Evolutionary conservation across 208 protist species (phyloP).

Genomic region (Phytomonas francai): DNA sequence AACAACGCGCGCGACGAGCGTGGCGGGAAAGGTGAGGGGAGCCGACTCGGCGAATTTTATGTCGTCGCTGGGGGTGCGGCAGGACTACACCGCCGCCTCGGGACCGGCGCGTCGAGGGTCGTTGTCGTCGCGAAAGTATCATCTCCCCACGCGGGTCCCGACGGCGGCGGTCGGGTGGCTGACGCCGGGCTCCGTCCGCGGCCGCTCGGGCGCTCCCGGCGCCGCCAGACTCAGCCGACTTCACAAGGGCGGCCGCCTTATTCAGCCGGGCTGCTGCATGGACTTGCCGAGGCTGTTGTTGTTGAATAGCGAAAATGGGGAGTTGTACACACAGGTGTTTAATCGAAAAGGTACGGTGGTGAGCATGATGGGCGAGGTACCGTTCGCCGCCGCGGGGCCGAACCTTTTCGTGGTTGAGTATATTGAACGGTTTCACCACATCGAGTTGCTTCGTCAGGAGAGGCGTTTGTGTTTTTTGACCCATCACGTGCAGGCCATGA

Average conservation of each 20-base stretch:
- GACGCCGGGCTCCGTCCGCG: slow-evolving; percentile 4
- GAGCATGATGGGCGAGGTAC: slow-evolving; percentile 22
- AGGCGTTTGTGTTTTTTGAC: no score
- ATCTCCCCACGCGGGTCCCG: slow-evolving; percentile 32
- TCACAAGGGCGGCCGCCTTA: not conserved
- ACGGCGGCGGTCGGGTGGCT: slow-evolving; percentile 40
- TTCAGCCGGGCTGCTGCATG: slow-evolving; percentile 22
- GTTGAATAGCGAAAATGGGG: slow-evolving; percentile 39
- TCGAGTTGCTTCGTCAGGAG: not conserved
- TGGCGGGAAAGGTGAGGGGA: slow-evolving; percentile 18
- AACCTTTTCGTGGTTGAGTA: slow-evolving; percentile 29
- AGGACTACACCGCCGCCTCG: slow-evolving; percentile 13
- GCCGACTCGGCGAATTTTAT: no score
- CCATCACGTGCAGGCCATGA: no score
- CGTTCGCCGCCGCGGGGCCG: slow-evolving; percentile 37
- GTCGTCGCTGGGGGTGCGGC: no score
- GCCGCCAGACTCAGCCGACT: slow-evolving; percentile 1
- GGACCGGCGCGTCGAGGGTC: slow-evolving; percentile 14
- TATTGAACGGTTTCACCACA: slow-evolving; percentile 8
- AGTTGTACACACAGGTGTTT: slow-evolving; percentile 64
- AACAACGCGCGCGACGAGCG: slow-evolving; percentile 16
- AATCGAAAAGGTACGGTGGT: slow-evolving; percentile 23
- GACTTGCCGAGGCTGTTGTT: slow-evolving; percentile 45
- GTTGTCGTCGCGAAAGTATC: slow-evolving; percentile 24
- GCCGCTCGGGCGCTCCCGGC: not conserved